Base-by-base conservation (phyloP, 352 stramenopile species). In the Vaucheria bursata region DNA sequence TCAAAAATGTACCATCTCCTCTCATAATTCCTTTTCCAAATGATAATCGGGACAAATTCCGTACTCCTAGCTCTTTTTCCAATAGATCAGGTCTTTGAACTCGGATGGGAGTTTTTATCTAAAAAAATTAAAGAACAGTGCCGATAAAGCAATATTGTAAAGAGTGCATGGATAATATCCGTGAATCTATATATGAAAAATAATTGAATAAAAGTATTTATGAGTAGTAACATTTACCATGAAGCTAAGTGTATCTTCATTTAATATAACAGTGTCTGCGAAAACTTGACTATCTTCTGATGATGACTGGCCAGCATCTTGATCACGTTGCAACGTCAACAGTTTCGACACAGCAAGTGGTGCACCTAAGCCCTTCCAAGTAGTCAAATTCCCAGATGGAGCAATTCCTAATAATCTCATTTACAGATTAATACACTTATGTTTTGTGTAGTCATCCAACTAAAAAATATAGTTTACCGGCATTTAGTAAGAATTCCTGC, bases 31-130 rank as follows among this genome's bases (percentile, higher is more conserved):
- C 76, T 34, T 73, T 81, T 12, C 37, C 76, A 38, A 71, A 79
- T 65, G 76, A 79, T 59, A 78, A 74, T 34, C 76, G 39, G 53
- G 73, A 81, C 52, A 81, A 40, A 70, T 81, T 72, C 65, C 76
- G 75, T 31, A 81, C 76, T 25, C 76, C 76, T 64, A 37, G 70
- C 40, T 79, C 68, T 35, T 81, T 72, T 40, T 79, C 59, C 18
- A 81, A 45, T 0, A 81, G 70, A 45, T 81, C 76, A 2, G 71
- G 33, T 7, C 76, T 29, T 65, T 76, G 71, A 3, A 81, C 76
- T 34, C 65, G 68, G 31, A 81, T 76, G 7, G 39, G 76, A 40
- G 76, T 78, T 65, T 79, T 81, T 1, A 81, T 59, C 45, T 59
- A 25, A 12, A 25, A n/a, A n/a, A n/a, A n/a, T n/a, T n/a, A n/a